Base-by-base conservation (phyloP, 805 yeast species). In the Saccharomycopsis capsularis region DNA sequence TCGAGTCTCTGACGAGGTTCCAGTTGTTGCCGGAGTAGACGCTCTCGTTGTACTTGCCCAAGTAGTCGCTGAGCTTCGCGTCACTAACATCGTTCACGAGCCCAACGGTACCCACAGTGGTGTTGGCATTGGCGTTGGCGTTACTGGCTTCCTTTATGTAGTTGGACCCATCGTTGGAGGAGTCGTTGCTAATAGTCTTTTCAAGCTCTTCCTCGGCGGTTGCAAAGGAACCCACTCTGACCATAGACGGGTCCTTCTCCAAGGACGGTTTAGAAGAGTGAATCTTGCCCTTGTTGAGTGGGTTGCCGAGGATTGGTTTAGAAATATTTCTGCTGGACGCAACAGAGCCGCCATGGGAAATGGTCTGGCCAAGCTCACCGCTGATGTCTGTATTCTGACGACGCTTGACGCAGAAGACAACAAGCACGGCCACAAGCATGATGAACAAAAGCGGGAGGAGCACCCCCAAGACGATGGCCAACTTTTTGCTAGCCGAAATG, bases 391-490 rank as follows among this genome's bases (percentile, higher is more conserved):
- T 50, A 53, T 67, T 59, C 55, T 65, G 60, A 57, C 68, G 57
- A 52, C 73, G 68, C 16, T 74, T 71, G 57, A 79, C 79, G 58
- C 86, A 77, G 56, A 75, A 69, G 53, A 82, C 67, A 3, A 87
- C 44, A 2, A 81, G 29, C 1, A 75, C 44, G 0, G 68, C 70
- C 0, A 78, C 73, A 2, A 79, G 56, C 6, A 80, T 57, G 0
- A 85, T 57, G 1, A 74, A 73, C 2, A 78, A 66, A 0, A 75
- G 60, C 1, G 96, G 95, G 42, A 93, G 73, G 1, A 83, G 86
- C n/a, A 85, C 90, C 48, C 96, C 97, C 52, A 90, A 74, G 1
- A 90, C 95, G 60, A 91, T 85, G 0, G 95, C 96, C n/a, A 86
- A 69, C 55, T 76, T 82, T 46, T 68, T 71, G 40, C 64, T 66